Base-by-base conservation (phyloP, 768 basidiomycete genomes). In the Baorangia bicolor region DNA sequence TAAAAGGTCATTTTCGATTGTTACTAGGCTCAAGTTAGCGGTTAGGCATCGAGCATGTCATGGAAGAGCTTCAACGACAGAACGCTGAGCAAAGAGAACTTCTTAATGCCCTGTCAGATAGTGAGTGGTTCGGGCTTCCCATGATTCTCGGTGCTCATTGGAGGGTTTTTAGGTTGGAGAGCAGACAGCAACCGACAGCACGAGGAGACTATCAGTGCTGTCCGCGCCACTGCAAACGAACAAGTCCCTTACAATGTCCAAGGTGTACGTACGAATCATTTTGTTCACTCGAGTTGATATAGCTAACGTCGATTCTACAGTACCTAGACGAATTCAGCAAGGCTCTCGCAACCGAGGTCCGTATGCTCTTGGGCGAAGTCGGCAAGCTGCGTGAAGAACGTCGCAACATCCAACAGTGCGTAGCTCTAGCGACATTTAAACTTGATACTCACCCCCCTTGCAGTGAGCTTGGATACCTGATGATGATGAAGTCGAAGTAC, bases 291-390 rank as follows among this genome's bases (percentile, higher is more conserved):
- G 62, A 23, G 57, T 59, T 35, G 16, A 35, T 46, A 33, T 39
- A 18, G 42, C 43, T 42, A 49, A 65, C 35, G 14, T 42, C 35
- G 5, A 21, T 27, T 21, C 25, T 25, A 38, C 52, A 91, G 88
- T 93, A 94, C 68, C 79, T 94, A 14, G 88, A 94, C 57, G 90
- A 94, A 53, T 94, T 94, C 73, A 92, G 90, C 70, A 88, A 85
- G 68, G 87, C 92, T 1, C 73, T 94, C 43, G 90, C 92, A 3
- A 78, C 81, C 16, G 92, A 94, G 74, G 91, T 94, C 11, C 84
- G 90, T 30, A 87, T 90, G 80, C 77, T 94, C 14, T 80, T 94
- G 11, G 82, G 80, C 34, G 92, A 94, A 75, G 92, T 93, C 38
- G 90, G 91, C 38, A 89, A 87, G 61, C 75, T 94, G 43, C 83